A percentile compares a stretch with the other conserved stretches of the same genome.
Conservation (phyloP, 2,329 filamentous ascomycete species). For the Hypoxylon sp. region DNA sequence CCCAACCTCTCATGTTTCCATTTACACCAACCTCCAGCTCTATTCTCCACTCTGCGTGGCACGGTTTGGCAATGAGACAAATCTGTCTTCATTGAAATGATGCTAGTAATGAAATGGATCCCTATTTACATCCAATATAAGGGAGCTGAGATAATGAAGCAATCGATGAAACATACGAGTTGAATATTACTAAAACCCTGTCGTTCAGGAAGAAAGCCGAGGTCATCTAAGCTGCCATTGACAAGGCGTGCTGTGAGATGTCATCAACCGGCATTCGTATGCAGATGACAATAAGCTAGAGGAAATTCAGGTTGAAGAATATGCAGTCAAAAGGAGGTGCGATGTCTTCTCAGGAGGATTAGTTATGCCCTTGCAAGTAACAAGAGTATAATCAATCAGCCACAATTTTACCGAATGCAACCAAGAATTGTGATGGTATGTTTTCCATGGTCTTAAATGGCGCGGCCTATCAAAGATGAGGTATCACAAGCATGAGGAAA, state of each 20-base stretch:
- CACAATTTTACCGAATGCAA: slow-evolving; percentile 41
- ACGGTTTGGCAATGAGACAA: slow-evolving; percentile 14
- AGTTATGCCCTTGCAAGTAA: slow-evolving; percentile 17
- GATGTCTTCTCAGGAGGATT: slow-evolving; percentile 28
- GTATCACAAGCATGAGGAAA: slow-evolving; percentile 39
- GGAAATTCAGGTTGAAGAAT: slow-evolving; percentile 23
- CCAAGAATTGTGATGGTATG: slow-evolving; percentile 28
- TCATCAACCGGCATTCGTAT: slow-evolving; percentile 24
- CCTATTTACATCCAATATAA: slow-evolving; percentile 11
- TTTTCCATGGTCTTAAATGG: slow-evolving; percentile 41
- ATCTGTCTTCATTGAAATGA: slow-evolving; percentile 16
- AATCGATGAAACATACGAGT: slow-evolving; percentile 13
- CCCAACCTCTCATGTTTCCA: slow-evolving; percentile 22
- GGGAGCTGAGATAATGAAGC: slow-evolving; percentile 9
- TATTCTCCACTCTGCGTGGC: slow-evolving; percentile 12
- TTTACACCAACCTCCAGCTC: slow-evolving; percentile 23
- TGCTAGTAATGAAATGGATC: slow-evolving; percentile 18
- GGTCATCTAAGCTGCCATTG: slow-evolving; percentile 6
- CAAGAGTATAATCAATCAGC: slow-evolving; percentile 29
- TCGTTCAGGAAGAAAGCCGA: slow-evolving; percentile 8
- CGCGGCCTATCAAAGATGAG: slow-evolving; percentile 33
- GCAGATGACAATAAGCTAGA: slow-evolving; percentile 34
- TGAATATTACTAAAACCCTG: slow-evolving; percentile 19
- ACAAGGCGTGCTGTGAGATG: slow-evolving; percentile 14
- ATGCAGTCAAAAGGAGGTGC: slow-evolving; percentile 35